phyloP scores from a whole-genome alignment of 495 filamentous ascomycete species.

The Podospora anserina region DNA sequence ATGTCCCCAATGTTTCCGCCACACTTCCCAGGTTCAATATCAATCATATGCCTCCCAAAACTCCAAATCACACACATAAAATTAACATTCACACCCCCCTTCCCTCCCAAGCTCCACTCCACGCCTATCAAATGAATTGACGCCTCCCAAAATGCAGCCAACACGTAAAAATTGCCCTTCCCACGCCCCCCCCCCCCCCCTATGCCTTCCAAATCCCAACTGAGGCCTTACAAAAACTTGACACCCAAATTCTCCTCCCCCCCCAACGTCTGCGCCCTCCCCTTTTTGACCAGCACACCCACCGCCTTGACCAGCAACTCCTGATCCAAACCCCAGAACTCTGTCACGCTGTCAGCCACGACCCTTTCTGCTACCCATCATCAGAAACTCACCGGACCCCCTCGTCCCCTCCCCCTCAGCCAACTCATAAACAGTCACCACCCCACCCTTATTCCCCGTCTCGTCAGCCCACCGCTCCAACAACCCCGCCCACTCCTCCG shows the following conservation, averaged over 20 bases:
- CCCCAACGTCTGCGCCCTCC: slow-evolving; percentile 92
- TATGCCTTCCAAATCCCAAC: no score
- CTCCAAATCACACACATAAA: no score
- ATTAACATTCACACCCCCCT: no score
- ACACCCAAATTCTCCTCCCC: slow-evolving; percentile 81
- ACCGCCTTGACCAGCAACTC: slow-evolving; percentile 78
- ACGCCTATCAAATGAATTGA: no score
- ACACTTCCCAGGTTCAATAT: no score
- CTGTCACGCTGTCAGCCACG: slow-evolving; percentile 35
- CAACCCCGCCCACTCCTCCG: slow-evolving; percentile 48
- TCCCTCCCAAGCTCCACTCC: no score
- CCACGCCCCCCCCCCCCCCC: no score
- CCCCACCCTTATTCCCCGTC: slow-evolving; percentile 46
- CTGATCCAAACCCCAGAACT: slow-evolving; percentile 84
- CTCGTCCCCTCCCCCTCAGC: slow-evolving; percentile 43
- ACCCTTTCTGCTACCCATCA: background rate
- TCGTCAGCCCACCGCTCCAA: slow-evolving; percentile 48
- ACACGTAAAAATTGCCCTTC: no score
- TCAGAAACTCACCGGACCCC: slow-evolving; percentile 16
- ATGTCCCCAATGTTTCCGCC: no score
- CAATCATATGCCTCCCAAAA: no score
- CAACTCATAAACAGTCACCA: slow-evolving; percentile 50
- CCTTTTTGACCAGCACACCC: slow-evolving; percentile 74
- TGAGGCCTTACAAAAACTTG: slow-evolving; percentile 76
- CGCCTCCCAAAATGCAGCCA: no score